Base-by-base conservation (phyloP, 257 asterid species). In the Solanum chmielewskii region DNA sequence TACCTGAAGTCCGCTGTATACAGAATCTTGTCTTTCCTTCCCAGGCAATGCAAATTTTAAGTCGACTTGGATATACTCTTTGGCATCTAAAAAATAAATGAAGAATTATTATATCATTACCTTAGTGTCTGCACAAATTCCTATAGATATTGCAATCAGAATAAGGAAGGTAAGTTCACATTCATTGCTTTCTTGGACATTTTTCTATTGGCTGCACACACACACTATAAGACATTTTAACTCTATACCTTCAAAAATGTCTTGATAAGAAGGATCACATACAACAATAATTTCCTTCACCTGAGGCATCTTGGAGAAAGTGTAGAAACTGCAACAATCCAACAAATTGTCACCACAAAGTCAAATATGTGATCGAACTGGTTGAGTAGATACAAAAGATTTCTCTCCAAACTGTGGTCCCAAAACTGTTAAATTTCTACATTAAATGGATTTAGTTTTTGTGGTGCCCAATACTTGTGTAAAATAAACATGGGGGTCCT, bases 21-120 rank as follows among this genome's bases (percentile, higher is more conserved):
- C 99, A 83, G 99, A 97, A 90, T 97, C 99, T 91, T 97, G 99
- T 92, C 99, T 93, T 93, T 97, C 99, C 90, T 97, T 96, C 88
- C 99, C 99, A 5, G 99, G 99, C 88, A 96, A 93, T 21, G 99
- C 98, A 90, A 95, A 97, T 91, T 95, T 95, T 89, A 97, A 83
- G 84, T 94, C 93, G 84, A 94, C 94, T 0, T 86, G 86, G 91
- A 95, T 91, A 86, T 91, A 87, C 83, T 90, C 94, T 89, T 90
- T 92, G 89, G 94, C 92, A 76, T 91, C 98, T 97, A 87, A 62
- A 27, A 85, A 86, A 27, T 33, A 29, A 83, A 88, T 62, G 35
- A 73, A 86, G 18, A 9, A 87, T 62, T 56, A 39, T 80, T 44
- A 49, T 47, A 77, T 12, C 49, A 59, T 41, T 9, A 69, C 33